Conservation (phyloP, 768 basidiomycete species). For the Infundibulicybe gibba region DNA sequence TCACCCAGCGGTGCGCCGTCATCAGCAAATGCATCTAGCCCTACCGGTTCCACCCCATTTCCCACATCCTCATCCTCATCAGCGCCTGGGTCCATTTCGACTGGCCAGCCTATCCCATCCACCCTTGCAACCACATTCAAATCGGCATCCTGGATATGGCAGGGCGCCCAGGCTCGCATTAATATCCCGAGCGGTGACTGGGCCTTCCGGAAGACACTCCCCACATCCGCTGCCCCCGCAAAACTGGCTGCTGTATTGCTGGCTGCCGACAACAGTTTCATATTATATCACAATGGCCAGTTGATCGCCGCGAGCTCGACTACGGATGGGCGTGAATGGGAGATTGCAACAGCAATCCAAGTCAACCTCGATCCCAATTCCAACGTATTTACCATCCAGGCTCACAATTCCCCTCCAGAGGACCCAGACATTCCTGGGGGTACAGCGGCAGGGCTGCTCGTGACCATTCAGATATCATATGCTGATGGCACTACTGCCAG, state of each 20-base stretch:
- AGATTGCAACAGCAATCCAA: slow-evolving; percentile 14
- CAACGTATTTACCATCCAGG: slow-evolving; percentile 17
- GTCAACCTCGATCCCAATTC: slow-evolving; percentile 10
- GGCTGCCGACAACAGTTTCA: slow-evolving; percentile 23
- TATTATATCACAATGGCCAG: slow-evolving; percentile 22
- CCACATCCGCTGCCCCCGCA: slow-evolving; percentile 13
- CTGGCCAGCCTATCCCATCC: too few relatives aligned
- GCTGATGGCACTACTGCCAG: too few relatives aligned
- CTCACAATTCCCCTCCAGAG: slow-evolving; percentile 12
- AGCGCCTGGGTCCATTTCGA: too few relatives aligned
- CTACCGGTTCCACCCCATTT: too few relatives aligned
- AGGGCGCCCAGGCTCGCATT: slow-evolving; percentile 7
- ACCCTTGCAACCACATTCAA: slow-evolving; percentile 8
- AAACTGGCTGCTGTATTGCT: slow-evolving; percentile 19
- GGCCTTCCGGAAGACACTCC: slow-evolving; percentile 23
- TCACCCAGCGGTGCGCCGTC: too few relatives aligned
- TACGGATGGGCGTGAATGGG: slow-evolving; percentile 16
- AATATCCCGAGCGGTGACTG: slow-evolving; percentile 10
- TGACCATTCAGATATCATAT: too few relatives aligned
- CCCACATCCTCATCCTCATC: too few relatives aligned
- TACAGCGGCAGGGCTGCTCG: too few relatives aligned
- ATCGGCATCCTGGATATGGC: slow-evolving; percentile 24
- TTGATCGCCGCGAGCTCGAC: too few relatives aligned
- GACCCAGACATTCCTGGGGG: too few relatives aligned
- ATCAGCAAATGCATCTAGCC: too few relatives aligned